Evolutionary conservation across 139 green algal species (phyloP), one percentile per base, ranked within the genome.

Genomic region (Tetraselmis striata): DNA sequence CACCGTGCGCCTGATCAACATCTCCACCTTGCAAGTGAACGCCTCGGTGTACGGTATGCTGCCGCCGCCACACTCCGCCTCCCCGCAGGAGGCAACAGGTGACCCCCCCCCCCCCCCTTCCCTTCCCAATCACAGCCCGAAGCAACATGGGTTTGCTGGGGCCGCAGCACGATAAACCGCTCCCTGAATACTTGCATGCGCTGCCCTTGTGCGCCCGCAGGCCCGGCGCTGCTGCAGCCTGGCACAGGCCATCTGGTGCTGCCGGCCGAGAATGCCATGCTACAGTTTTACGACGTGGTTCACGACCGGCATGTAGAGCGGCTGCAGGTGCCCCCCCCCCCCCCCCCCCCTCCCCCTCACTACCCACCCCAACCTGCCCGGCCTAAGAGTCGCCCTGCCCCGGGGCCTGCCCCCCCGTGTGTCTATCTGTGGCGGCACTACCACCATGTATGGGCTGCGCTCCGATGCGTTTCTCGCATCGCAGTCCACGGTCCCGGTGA

Each of bases 211-310:
- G n/a, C n/a, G n/a, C n/a, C n/a, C n/a, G n/a, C n/a, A 32, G 11
- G 23, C 2, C 25, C 77, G 2, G 28, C 77, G 18, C 22, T 29
- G 25, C 31, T 67, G n/a, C 23, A 81, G 77, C 77, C 77, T 29
- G 77, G 26, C 22, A 75, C 77, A 18, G 84, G 86, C 18, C 59
- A 85, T 1, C 79, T 94, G 84, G 86, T 89, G 76, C 2, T 96
- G 80, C 86, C 92, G 1, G 84, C 59, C 22, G 75, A 83, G 1
- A 88, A 91, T 58, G 84, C 89, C 28, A 31, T 86, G 78, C 83
- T 96, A 84, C 92, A 96, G 80, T 89, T 94, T 22, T 95, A 90
- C 75, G 93, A 96, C 78, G 58, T 84, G 0, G 30, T 23, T 1
- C 67, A 81, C 1, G 87, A 94, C 67, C 75, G 84, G 24, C 89